These are phyloP conservation scores for Colletotrichum sp. DNA, from an alignment of 2,329 filamentous ascomycete genomes.

Conservation along the genomic window DNA sequence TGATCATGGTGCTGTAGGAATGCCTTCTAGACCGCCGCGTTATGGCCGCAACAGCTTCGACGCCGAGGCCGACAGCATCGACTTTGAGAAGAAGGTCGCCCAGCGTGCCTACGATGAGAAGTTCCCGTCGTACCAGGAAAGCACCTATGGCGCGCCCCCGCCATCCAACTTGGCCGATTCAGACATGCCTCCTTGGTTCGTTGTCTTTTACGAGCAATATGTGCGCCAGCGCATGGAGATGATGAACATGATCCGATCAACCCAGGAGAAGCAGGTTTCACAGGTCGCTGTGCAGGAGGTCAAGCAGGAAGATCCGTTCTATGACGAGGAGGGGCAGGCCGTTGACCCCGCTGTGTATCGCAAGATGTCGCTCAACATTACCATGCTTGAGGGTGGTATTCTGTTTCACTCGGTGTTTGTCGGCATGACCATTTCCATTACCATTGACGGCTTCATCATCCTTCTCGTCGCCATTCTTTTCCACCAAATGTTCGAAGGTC, in stretches of 20 bases:
- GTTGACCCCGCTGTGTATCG: constrained; percentile 55
- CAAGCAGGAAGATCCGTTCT: constrained; percentile 35
- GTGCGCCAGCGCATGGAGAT: constrained; percentile 65
- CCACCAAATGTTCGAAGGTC: constrained; percentile 73
- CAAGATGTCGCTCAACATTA: constrained; percentile 74
- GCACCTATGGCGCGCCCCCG: constrained; percentile 25
- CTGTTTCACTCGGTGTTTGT: constrained; percentile 81
- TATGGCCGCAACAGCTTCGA: constrained; percentile 35
- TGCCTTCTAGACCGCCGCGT: constrained; percentile 35
- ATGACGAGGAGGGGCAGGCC: constrained; percentile 48
- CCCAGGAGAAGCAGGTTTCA: constrained; percentile 34
- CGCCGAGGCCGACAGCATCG: constrained; percentile 31
- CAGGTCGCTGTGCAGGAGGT: constrained; percentile 28
- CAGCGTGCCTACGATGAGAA: constrained; percentile 44
- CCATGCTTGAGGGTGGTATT: constrained; percentile 78
- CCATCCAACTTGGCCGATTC: constrained; percentile 35
- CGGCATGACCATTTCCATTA: constrained; percentile 74
- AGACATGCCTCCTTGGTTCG: constrained; percentile 66
- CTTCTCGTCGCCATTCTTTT: constrained; percentile 73
- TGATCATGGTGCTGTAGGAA: background rate
- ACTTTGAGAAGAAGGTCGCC: constrained; percentile 46
- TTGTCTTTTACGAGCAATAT: constrained; percentile 68
- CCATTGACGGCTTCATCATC: constrained; percentile 69
- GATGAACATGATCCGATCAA: constrained; percentile 55
- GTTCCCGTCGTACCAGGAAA: constrained; percentile 22